A percentile compares a stretch with the other conserved stretches of the same genome.
These are phyloP conservation scores for Zangia roseola DNA, from an alignment of 768 basidiomycete species.

Conservation along the genomic window DNA sequence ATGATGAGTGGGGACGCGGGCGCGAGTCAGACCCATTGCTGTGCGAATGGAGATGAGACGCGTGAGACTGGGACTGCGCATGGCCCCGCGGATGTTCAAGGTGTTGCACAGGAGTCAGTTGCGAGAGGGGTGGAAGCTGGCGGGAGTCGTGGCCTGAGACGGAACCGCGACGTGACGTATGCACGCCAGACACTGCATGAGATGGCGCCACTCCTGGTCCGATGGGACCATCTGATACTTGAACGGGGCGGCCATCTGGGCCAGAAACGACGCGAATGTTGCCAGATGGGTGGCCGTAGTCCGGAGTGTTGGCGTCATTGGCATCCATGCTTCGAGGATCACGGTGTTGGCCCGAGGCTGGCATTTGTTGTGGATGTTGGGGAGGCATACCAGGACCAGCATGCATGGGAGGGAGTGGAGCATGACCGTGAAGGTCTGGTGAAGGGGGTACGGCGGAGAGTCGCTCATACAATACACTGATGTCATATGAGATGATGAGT, in stretches of 20 bases:
- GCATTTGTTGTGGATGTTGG: constrained; percentile 29
- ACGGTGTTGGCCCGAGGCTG: constrained; percentile 26
- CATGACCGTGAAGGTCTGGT: constrained; percentile 46
- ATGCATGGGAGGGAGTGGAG: constrained; percentile 32
- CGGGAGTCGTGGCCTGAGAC: constrained; percentile 44
- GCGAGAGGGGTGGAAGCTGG: constrained; percentile 49
- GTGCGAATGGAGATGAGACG: constrained; percentile 43
- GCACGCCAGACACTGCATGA: constrained; percentile 37
- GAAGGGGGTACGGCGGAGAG: constrained; percentile 60
- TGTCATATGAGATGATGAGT: constrained; percentile 26
- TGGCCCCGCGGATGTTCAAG: constrained; percentile 34
- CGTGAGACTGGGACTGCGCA: constrained; percentile 36
- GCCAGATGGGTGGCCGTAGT: constrained; percentile 50
- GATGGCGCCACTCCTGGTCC: constrained; percentile 40
- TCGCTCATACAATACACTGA: constrained; percentile 76
- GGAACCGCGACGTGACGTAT: constrained; percentile 45
- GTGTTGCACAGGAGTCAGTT: constrained; percentile 45
- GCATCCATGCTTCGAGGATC: constrained; percentile 43
- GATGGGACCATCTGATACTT: constrained; percentile 48
- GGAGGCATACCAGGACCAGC: constrained; percentile 36
- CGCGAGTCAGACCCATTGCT: constrained; percentile 43
- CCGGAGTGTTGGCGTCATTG: constrained; percentile 48
- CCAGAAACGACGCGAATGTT: constrained; percentile 46
- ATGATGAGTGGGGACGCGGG: constrained; percentile 50
- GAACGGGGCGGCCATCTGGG: constrained; percentile 49